Evolutionary conservation across 371 early-diverging fungal genomes (phyloP), one percentile per base, ranked within the genome.

Genomic region (Rhizopus microsporus): DNA sequence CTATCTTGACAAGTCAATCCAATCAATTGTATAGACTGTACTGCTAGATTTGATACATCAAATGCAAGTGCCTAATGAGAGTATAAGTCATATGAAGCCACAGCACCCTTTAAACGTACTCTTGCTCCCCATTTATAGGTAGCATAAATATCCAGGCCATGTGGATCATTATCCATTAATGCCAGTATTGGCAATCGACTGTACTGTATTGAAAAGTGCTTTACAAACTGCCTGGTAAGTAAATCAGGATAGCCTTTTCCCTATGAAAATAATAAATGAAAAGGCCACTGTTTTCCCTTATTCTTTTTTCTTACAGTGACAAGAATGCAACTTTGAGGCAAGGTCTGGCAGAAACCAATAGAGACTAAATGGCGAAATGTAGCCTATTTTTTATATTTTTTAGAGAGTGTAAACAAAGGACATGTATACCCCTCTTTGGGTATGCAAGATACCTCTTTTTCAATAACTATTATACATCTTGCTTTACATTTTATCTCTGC

Each of bases 191-290:
- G 73, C 3, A 69, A 56, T 0, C 30, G 34, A 15, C 32, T 50
- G 52, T 59, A 53, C 1, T 65, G 58, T 5, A 16, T 63, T 0
- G 73, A 60, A 23, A 74, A 52, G 33, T 71, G 61, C 23, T 71
- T 69, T 16, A 76, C 59, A 38, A 74, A 67, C 9, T 74, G 70
- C n/a, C 77, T 55, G 5, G 80, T 76, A 13, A 73, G 60, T 38
- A 80, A 35, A 52, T 80, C 77, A 47, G 76, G 80, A 54, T 76
- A 76, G 3, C 77, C 80, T 40, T 68, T 68, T 43, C 80, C 75
- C 74, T 75, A 47, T 30, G 17, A 29, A 53, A 13, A 31, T 51
- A 5, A 9, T 15, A 31, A 1, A 7, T 12, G 56, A 37, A 15
- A 33, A 10, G 23, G 34, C 16, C n/a, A 53, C 34, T 5, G 12